Conservation (phyloP, 2,329 filamentous ascomycete genomes). For the Ophiosphaerella korrae region DNA sequence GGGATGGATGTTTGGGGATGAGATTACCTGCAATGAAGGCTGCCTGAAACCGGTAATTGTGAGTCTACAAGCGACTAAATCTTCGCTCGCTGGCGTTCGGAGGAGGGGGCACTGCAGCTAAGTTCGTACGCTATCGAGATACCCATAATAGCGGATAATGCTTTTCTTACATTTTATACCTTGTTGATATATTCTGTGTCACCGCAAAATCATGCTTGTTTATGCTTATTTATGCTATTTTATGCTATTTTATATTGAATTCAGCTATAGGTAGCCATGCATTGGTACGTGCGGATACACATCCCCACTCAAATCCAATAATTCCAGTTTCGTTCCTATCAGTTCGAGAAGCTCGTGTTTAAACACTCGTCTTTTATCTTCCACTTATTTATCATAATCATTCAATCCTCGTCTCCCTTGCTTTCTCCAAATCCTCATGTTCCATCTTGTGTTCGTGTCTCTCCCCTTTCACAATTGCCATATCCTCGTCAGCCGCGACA, state of each 20-base stretch:
- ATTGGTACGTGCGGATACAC: too few species aligned
- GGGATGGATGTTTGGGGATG: conserved; percentile 26
- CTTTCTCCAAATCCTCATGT: conserved; percentile 13
- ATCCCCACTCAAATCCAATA: too few species aligned
- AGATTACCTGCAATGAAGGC: conserved; percentile 5
- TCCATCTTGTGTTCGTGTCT: conserved; percentile 11
- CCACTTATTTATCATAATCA: background rate
- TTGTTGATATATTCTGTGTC: background rate
- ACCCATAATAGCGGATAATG: background rate
- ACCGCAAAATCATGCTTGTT: too few species aligned
- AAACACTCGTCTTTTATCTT: too few species aligned
- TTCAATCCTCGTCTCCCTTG: conserved; percentile 6
- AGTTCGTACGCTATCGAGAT: too few species aligned
- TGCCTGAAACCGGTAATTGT: background rate
- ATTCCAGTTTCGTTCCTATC: background rate
- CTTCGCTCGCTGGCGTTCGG: too few species aligned
- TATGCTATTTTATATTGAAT: too few species aligned
- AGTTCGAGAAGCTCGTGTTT: too few species aligned
- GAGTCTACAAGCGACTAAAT: too few species aligned
- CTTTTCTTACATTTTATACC: background rate
- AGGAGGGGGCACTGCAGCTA: too few species aligned
- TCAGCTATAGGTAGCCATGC: too few species aligned
- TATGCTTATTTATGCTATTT: too few species aligned
- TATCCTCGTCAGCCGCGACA: conserved; percentile 40
- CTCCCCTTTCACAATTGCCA: conserved; percentile 32